Percentiles rank a stretch among this genome's conserved stretches.
Conservation (phyloP, 305 asterid species). For the Salvia sclarea region DNA sequence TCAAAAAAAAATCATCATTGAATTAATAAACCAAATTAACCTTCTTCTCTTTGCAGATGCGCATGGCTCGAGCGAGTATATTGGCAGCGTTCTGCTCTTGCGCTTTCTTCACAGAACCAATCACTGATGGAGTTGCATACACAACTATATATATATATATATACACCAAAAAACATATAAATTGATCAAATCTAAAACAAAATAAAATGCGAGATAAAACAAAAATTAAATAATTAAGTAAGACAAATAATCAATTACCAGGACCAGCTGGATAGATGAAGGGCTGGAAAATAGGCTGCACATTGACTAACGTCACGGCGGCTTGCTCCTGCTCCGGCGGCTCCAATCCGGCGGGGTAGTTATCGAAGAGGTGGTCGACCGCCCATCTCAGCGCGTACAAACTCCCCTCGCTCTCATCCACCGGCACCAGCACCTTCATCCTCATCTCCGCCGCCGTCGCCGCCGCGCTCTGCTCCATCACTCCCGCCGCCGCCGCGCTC, state of each 20-base stretch:
- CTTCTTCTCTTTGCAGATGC: slow-evolving; percentile 52
- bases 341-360: slow-evolving; percentile 5
- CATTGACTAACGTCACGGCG: slow-evolving; percentile 52
- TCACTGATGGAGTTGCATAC: slow-evolving; percentile 43
- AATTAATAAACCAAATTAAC: slow-evolving; percentile 22
- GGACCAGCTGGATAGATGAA: slow-evolving; percentile 61
- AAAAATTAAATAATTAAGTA: too few relatives aligned
- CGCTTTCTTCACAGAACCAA: slow-evolving; percentile 51
- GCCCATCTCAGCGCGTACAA: slow-evolving; percentile 64
- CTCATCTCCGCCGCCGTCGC: slow-evolving; percentile 31
- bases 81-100: slow-evolving; percentile 51
- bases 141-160: slow-evolving; percentile 24
- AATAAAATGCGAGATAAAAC: neutral
- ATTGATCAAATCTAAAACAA: too few relatives aligned
- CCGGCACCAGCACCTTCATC: slow-evolving; percentile 57
- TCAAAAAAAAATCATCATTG: too few relatives aligned
- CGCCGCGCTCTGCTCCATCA: slow-evolving; percentile 6
- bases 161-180: neutral
- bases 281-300: slow-evolving; percentile 53
- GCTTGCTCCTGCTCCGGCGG: slow-evolving; percentile 28
- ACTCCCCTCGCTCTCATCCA: slow-evolving; percentile 67
- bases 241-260: slow-evolving; percentile 29
- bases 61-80: slow-evolving; percentile 52
- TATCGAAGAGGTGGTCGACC: slow-evolving; percentile 40
- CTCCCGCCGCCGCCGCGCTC: slow-evolving; percentile 31